Conservation (phyloP, 345 rosid genomes). For the Gossypioides kirkii region DNA sequence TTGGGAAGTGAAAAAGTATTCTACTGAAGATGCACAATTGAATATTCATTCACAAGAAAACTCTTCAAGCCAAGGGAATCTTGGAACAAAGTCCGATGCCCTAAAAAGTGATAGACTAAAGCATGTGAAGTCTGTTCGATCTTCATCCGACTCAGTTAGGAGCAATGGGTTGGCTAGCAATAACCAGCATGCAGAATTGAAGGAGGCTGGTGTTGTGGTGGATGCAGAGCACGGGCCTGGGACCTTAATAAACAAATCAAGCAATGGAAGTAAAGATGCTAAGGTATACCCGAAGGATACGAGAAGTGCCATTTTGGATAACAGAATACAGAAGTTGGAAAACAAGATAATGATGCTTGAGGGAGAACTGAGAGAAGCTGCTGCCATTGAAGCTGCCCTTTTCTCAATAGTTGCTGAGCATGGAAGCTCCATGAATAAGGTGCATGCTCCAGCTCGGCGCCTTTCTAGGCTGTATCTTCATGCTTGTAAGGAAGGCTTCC, state of each 20-base stretch:
- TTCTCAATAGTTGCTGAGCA: constrained; percentile 88
- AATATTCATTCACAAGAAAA: constrained; percentile 20
- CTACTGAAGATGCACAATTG: constrained; percentile 24
- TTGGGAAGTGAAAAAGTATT: constrained; percentile 18
- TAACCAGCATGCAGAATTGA: constrained; percentile 29
- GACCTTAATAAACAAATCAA: constrained; percentile 23
- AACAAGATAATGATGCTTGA: constrained; percentile 66
- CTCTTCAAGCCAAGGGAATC: constrained; percentile 27
- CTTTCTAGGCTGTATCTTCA: constrained; percentile 84
- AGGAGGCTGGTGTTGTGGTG: constrained; percentile 27
- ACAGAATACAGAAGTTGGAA: constrained; percentile 64
- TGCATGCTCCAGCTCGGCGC: constrained; percentile 94
- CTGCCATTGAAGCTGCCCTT: constrained; percentile 82
- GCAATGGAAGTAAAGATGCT: constrained; percentile 44
- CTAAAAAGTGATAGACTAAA: constrained; percentile 47
- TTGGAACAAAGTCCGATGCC: constrained; percentile 32
- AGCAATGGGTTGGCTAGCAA: constrained; percentile 36
- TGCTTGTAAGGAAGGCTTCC: constrained; percentile 48
- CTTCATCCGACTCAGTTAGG: constrained; percentile 45
- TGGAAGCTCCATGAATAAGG: constrained; percentile 83
- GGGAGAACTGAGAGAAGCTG: constrained; percentile 86
- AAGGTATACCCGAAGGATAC: constrained; percentile 46
- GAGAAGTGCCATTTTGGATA: constrained; percentile 39
- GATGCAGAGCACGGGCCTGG: constrained; percentile 26
- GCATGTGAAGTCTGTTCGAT: constrained; percentile 79